phyloP scores from a whole-genome alignment of 345 rosid species.

The Eucalyptus guilfoylei region DNA sequence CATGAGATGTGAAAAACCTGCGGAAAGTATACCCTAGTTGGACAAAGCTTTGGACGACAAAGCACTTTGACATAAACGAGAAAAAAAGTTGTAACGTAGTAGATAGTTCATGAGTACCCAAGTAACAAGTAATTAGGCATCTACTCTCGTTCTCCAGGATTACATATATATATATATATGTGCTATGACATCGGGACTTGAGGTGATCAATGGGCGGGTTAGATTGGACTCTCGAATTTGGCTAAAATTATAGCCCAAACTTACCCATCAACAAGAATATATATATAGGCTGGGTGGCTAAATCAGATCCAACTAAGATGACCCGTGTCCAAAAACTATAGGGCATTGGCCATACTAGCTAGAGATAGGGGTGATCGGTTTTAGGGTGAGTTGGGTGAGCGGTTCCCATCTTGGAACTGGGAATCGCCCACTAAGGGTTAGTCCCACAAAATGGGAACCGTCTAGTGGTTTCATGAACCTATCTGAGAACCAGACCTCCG shows the following conservation, averaged over 20 bases:
- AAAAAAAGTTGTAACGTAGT: not conserved
- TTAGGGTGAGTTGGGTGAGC: not conserved
- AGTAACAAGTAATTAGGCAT: not conserved
- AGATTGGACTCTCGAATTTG: not conserved
- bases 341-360: not conserved
- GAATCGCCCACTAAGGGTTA: not conserved
- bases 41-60: not conserved
- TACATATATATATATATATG: not conserved
- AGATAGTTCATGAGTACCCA: not conserved
- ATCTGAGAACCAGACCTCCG: not conserved
- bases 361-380: not conserved
- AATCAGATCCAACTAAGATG: not conserved
- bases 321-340: not conserved
- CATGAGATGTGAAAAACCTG: not conserved
- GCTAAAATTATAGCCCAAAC: not conserved
- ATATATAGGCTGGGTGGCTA: not conserved
- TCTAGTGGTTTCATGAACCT: not conserved
- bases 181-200: not conserved
- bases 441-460: not conserved
- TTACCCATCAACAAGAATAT: not conserved
- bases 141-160: not conserved
- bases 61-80: not conserved
- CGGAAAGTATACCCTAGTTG: not conserved
- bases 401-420: fast-evolving
- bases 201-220: not conserved